Percentiles rank a stretch among this genome's conserved stretches.
Conservation (phyloP, 768 basidiomycete genomes). For the Naematelia encephala region DNA sequence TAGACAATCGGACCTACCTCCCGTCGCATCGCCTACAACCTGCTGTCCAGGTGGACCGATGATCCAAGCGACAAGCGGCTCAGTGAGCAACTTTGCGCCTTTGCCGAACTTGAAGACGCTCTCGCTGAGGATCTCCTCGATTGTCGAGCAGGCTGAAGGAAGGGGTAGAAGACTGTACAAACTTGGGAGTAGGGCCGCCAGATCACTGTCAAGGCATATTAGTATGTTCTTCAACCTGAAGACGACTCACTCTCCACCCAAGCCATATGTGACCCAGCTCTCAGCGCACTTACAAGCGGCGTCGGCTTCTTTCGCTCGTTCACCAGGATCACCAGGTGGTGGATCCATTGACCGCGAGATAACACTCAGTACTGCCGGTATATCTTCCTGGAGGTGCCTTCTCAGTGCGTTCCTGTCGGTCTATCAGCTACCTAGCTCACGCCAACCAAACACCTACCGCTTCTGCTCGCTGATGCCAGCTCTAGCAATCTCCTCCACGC, state of each 20-base stretch:
- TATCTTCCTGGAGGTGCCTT: conserved; percentile 64
- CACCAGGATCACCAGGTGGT: conserved; percentile 20
- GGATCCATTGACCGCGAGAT: conserved; percentile 59
- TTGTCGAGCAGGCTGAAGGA: conserved; percentile 61
- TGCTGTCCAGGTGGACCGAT: conserved; percentile 56
- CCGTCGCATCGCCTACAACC: conserved; percentile 54
- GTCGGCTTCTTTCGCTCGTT: conserved; percentile 56
- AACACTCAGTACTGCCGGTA: conserved; percentile 68
- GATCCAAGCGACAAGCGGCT: conserved; percentile 80
- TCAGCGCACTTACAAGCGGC: conserved; percentile 76
- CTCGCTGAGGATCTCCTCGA: conserved; percentile 73
- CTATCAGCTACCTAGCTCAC: background rate
- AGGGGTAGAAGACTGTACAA: conserved; percentile 66
- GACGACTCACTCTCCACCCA: conserved; percentile 63
- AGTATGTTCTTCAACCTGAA: conserved; percentile 3
- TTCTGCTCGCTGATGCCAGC: conserved; percentile 71
- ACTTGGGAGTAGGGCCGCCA: conserved; percentile 57
- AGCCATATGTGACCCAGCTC: conserved; percentile 69
- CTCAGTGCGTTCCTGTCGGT: conserved; percentile 25
- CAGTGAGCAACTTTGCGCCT: conserved; percentile 69
- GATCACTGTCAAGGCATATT: conserved; percentile 55
- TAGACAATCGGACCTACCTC: conserved; percentile 50
- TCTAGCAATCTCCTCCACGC: conserved; percentile 72
- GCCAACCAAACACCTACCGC: conserved; percentile 57
- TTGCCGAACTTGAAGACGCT: conserved; percentile 69